phyloP scores from a whole-genome alignment of 768 basidiomycete species.

The Tricholoma furcatifolium region DNA sequence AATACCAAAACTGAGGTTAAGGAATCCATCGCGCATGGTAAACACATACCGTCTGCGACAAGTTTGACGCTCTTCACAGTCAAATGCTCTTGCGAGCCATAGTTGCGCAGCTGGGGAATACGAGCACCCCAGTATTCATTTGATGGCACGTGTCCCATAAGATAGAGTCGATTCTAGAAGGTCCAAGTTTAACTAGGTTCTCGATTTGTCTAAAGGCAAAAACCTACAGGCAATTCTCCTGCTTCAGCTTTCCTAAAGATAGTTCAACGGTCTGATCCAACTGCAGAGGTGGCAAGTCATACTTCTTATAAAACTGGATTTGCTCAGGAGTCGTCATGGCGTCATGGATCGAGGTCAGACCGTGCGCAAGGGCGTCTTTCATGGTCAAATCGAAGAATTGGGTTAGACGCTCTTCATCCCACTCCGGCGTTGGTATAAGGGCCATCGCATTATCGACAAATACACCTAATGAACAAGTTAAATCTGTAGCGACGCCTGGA shows the following conservation, averaged over 20 bases:
- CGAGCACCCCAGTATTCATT: slow-evolving; percentile 67
- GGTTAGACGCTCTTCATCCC: slow-evolving; percentile 57
- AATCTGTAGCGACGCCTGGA: neutral
- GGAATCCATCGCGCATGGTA: neutral
- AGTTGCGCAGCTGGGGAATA: slow-evolving; percentile 56
- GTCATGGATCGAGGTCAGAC: slow-evolving; percentile 88
- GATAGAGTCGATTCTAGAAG: slow-evolving; percentile 57
- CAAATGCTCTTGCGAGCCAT: slow-evolving; percentile 53
- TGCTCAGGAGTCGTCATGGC: slow-evolving; percentile 52
- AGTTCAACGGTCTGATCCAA: neutral
- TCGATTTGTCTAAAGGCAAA: neutral
- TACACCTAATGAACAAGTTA: slow-evolving; percentile 42
- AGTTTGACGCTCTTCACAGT: slow-evolving; percentile 71
- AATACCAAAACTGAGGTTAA: neutral
- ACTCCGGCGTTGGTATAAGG: slow-evolving; percentile 65
- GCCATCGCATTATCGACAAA: slow-evolving; percentile 88
- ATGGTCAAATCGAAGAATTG: slow-evolving; percentile 63
- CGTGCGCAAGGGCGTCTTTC: slow-evolving; percentile 69
- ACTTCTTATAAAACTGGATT: slow-evolving; percentile 69
- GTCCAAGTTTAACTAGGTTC: neutral
- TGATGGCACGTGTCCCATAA: slow-evolving; percentile 54
- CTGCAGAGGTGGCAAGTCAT: slow-evolving; percentile 17
- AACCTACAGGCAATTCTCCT: slow-evolving; percentile 64
- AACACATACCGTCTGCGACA: slow-evolving; percentile 63
- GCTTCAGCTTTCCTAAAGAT: slow-evolving; percentile 62